Evolutionary conservation across 2,329 filamentous ascomycete genomes (phyloP).

Genomic region (Sporothrix mexicana): DNA sequence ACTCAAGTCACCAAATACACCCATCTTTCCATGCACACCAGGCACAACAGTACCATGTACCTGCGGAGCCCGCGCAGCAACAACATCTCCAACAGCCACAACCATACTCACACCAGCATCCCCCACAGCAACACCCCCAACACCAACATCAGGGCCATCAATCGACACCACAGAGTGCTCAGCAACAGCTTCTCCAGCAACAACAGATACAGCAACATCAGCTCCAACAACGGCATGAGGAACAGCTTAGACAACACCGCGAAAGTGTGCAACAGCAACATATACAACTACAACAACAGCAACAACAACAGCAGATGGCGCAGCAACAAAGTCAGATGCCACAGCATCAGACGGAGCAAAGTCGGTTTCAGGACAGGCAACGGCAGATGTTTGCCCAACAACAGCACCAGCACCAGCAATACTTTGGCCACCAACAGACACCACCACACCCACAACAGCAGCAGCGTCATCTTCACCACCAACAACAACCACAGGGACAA

Average conservation of each 20-base stretch:
- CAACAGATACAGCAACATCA: conserved; percentile 33
- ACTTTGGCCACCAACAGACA: background rate
- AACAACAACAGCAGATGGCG: background rate
- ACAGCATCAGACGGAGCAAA: conserved; percentile 8
- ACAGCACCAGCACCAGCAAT: background rate
- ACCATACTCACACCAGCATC: conserved; percentile 21
- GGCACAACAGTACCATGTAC: background rate
- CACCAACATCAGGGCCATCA: conserved; percentile 28
- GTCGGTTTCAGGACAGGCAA: conserved; percentile 2
- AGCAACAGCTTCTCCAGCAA: conserved; percentile 5
- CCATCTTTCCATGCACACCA: background rate
- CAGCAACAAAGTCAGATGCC: background rate
- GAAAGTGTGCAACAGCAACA: conserved; percentile 22
- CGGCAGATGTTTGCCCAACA: background rate
- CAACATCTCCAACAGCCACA: conserved; percentile 13
- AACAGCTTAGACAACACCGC: conserved; percentile 26
- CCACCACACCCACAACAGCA: conserved; percentile 28
- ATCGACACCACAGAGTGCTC: background rate
- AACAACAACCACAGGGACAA: conserved; percentile 26
- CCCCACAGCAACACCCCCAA: conserved; percentile 16
- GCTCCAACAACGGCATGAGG: conserved; percentile 14
- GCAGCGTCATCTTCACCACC: background rate
- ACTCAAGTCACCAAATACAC: background rate
- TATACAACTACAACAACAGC: background rate
- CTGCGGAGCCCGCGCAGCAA: background rate